Evolutionary conservation across 345 rosid genomes (phyloP), one percentile per base, ranked within the genome.

Genomic region (Anacardium occidentale): DNA sequence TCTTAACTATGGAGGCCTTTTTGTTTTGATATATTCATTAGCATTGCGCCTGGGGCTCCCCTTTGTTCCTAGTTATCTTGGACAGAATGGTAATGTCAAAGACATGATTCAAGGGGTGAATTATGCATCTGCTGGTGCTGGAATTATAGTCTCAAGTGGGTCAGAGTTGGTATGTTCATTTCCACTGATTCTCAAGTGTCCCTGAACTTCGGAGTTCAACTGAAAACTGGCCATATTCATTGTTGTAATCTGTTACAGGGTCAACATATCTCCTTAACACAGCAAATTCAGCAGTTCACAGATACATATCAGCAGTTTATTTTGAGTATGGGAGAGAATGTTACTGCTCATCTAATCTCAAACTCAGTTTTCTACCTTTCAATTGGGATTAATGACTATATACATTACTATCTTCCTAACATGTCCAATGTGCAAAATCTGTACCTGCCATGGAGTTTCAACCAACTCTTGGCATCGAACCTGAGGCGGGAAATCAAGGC

Each of bases 51-150:
- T 91, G 42, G 91, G 96, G 55, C 82, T 94, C 56, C 98, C 98
- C 1, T 86, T 90, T 29, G 90, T 88, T 51, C 96, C 97, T 18
- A 90, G 90, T 80, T 94, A 94, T 83, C 96, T 94, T 53, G 92
- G 97, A 29, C 95, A 87, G 64, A 68, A n/a, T 45, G 97, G 93
- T 66, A 67, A 70, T 64, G 76, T 84, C 53, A 82, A 83, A 59
- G 85, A 79, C 50, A 87, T 91, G 94, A 81, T 86, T 76, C 90
- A 78, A 53, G 98, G 97, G 58, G 92, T 91, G 42, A 94, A 91
- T 73, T 91, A 85, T 64, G 97, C 98, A 52, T 91, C 94, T 51
- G 96, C 98, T 18, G 94, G 86, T 51, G 96, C 97, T 48, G 97
- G 96, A 61, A 85, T 94, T 71, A 91, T 94, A 70, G 90, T 87